Evolutionary conservation across 768 basidiomycete genomes (phyloP).

Genomic region (Cantharellus anzutake): DNA sequence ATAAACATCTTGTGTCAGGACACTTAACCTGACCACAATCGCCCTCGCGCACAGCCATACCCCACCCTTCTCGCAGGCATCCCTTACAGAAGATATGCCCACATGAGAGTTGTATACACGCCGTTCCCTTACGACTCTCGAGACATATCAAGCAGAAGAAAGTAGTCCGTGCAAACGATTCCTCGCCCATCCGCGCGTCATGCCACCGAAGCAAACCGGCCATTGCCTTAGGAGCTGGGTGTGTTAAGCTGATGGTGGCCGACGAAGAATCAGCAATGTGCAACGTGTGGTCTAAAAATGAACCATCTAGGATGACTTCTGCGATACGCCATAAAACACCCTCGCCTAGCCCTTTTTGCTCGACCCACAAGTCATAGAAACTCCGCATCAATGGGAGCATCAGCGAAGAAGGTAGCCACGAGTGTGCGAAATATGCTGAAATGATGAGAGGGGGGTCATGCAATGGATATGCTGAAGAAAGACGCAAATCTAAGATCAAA

Average conservation of each 20-base stretch:
- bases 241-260: conserved; percentile 19
- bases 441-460: conserved; percentile 31
- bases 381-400: conserved; percentile 17
- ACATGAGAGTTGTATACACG: conserved; percentile 46
- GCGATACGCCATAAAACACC: conserved; percentile 51
- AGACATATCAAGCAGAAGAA: conserved; percentile 67
- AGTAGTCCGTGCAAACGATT: conserved; percentile 40
- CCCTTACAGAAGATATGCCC: conserved; percentile 67
- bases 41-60: conserved; percentile 61
- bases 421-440: conserved; percentile 30
- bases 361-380: conserved; percentile 39
- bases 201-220: conserved; percentile 25
- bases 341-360: conserved; percentile 22
- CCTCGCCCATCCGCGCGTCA: conserved; percentile 27
- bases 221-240: conserved; percentile 28
- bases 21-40: conserved; percentile 59
- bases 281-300: conserved; percentile 23
- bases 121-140: conserved; percentile 48
- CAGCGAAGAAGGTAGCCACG: conserved; percentile 38
- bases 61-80: conserved; percentile 71
- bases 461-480: conserved; percentile 39
- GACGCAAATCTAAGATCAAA: conserved; percentile 33
- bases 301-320: conserved; percentile 48
- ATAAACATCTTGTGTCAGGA: conserved; percentile 66
- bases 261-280: conserved; percentile 15